Percentiles rank a stretch among this genome's conserved stretches.
Conservation (phyloP, 2,329 filamentous ascomycete species). For the Cladophialophora carrionii region DNA sequence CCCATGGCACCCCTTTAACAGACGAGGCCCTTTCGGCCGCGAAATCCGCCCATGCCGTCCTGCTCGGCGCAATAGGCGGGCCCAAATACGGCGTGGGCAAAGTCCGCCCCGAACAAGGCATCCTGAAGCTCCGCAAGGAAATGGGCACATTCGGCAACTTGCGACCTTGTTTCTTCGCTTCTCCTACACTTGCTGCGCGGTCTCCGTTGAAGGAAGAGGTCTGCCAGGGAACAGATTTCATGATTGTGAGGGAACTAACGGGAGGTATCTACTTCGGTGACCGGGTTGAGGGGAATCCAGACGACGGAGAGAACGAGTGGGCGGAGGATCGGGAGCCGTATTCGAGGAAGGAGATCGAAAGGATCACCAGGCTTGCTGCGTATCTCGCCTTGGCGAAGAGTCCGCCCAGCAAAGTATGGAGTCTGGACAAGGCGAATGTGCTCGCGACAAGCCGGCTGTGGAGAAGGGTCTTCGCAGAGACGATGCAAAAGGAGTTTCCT, state of each 20-base stretch:
- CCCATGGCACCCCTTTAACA: slow-evolving; percentile 75
- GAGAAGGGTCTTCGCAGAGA: slow-evolving; percentile 82
- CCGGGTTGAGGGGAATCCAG: slow-evolving; percentile 71
- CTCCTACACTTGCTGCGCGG: slow-evolving; percentile 77
- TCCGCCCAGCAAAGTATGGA: slow-evolving; percentile 78
- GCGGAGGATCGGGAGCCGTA: slow-evolving; percentile 89
- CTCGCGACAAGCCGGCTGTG: slow-evolving; percentile 87
- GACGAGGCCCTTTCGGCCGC: slow-evolving; percentile 80
- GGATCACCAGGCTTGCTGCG: slow-evolving; percentile 79
- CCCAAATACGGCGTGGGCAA: slow-evolving; percentile 92
- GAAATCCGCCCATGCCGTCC: slow-evolving; percentile 82
- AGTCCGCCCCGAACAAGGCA: slow-evolving; percentile 88
- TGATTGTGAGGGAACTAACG: slow-evolving; percentile 88
- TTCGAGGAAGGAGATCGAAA: slow-evolving; percentile 81
- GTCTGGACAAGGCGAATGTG: slow-evolving; percentile 95
- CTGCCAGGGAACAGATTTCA: slow-evolving; percentile 86
- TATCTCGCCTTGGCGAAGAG: slow-evolving; percentile 76
- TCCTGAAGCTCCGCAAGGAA: slow-evolving; percentile 88
- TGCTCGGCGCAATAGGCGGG: slow-evolving; percentile 93
- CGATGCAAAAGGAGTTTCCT: slow-evolving; percentile 87
- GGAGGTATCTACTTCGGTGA: slow-evolving; percentile 96
- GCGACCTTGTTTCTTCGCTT: slow-evolving; percentile 92
- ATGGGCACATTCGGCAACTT: slow-evolving; percentile 94
- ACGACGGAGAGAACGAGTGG: slow-evolving; percentile 61
- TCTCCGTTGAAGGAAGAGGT: slow-evolving; percentile 86